Evolutionary conservation across 2,329 filamentous ascomycete species (phyloP).

Genomic region (Coniosporium tulheliwenetii): DNA sequence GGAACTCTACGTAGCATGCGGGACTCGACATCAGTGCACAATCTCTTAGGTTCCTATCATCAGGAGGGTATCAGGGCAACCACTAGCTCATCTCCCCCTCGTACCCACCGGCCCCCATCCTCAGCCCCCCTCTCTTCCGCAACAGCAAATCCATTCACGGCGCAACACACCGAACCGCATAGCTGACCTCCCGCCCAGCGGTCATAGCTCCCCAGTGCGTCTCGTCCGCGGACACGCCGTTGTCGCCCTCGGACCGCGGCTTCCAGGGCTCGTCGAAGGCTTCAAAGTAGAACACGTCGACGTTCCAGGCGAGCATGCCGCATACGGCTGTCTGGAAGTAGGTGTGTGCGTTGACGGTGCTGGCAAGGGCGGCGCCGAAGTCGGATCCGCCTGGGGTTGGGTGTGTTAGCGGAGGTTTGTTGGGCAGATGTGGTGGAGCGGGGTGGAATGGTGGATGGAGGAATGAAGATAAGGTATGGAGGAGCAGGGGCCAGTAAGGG

Average conservation of each 20-base stretch:
- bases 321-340: constrained; percentile 51
- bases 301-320: constrained; percentile 46
- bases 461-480: no score
- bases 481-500: neutral
- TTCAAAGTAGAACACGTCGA: constrained; percentile 60
- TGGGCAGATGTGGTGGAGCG: neutral
- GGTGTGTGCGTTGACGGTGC: constrained; percentile 38
- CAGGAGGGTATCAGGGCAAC: no score
- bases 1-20: no score
- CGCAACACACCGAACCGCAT: no score
- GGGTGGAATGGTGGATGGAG: no score
- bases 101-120: no score
- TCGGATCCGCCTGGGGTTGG: constrained; percentile 35
- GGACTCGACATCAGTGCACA: no score
- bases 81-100: no score
- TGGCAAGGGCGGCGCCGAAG: constrained; percentile 46
- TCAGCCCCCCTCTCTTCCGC: no score
- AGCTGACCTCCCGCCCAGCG: constrained; percentile 35
- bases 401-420: constrained; percentile 5
- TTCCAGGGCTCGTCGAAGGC: constrained; percentile 62
- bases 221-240: constrained; percentile 46
- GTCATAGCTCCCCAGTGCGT: constrained; percentile 56
- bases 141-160: no score
- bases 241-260: constrained; percentile 45
- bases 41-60: no score